Evolutionary conservation across 495 filamentous ascomycete genomes (phyloP), one percentile per base, ranked within the genome.

Genomic region (Immersiella caudata): DNA sequence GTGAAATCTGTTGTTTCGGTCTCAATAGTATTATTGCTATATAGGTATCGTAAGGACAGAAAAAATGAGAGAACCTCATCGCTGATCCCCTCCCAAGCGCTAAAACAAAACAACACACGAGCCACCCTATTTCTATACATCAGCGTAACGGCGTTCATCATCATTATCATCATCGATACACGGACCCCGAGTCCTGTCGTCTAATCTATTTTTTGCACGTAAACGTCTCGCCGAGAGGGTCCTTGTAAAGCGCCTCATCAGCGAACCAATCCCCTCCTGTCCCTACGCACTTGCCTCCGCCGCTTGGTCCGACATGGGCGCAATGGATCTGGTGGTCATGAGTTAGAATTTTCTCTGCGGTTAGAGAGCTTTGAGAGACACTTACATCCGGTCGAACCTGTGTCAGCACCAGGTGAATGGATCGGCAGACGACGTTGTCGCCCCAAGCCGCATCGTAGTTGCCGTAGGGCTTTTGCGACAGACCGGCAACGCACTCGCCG

Each of bases 401-500:
- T 21, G 77, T 75, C 20, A 80, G 64, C n/a, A 79, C 70, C 52
- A 79, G 57, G 60, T 80, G 78, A 54, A 80, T 78, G 55, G 54
- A 72, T 3, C 78, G 71, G 56, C 78, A 80, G 51, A 76, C 76
- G 55, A 80, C 60, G 62, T 78, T 79, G 66, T 80, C 78, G 27
- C 78, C 77, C 76, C 77, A 79, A 14, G 74, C 78, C 60, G 76
- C 77, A 60, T 80, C 76, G 65, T 79, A 80, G 55, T 69, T 75
- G 12, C 78, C 78, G 64, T 74, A 78, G 0, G 56, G 51, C 71
- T 78, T 79, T 40, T 46, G 20, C 29, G 71, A 69, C 58, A 78
- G 59, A 0, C 57, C 29, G 4, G 62, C 14, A 0, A 79, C 66
- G 68, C 78, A 80, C 52, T 76, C 54, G 0, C 66, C 67, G 64